A percentile compares a stretch with the other conserved stretches of the same genome.
Evolutionary conservation across 2,329 filamentous ascomycete species (phyloP).

Genomic region (Corinectria fuckeliana): DNA sequence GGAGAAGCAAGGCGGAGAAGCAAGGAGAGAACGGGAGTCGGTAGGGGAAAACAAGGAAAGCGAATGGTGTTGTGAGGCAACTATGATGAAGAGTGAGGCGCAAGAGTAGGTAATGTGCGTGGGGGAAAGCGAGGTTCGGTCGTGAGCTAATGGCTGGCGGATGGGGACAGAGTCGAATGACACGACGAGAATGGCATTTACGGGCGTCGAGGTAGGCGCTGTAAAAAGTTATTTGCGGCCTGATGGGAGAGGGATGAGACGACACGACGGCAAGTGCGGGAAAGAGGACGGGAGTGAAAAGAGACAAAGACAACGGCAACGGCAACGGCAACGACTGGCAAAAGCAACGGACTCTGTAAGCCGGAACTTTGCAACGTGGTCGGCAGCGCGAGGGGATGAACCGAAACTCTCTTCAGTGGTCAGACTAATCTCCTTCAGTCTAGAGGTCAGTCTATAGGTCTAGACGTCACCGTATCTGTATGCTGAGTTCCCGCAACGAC

Average conservation of each 20-base stretch:
- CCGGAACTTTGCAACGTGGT: neutral
- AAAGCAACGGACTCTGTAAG: neutral
- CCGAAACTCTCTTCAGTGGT: neutral
- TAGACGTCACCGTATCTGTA: neutral
- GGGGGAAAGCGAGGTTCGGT: neutral
- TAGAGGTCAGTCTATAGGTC: neutral
- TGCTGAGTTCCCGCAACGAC: neutral
- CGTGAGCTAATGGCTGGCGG: neutral
- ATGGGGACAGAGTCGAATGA: neutral
- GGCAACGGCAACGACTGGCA: neutral
- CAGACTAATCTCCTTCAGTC: no score
- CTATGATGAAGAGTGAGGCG: slow-evolving; percentile 1
- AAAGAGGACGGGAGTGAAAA: neutral
- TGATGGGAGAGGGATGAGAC: neutral
- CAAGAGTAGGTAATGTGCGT: neutral
- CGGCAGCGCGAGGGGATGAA: neutral
- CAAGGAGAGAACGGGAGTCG: neutral
- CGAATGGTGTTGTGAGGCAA: slow-evolving; percentile 1
- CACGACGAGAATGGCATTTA: neutral
- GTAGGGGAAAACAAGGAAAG: slow-evolving; percentile 12
- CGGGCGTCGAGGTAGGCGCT: neutral
- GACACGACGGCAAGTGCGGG: neutral
- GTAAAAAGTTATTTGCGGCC: neutral
- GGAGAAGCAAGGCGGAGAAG: neutral
- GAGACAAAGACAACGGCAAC: neutral